Evolutionary conservation across 1,284 basidiomycete species (phyloP), one percentile per base, ranked within the genome.

Genomic region (Rhodotorula sp.): DNA sequence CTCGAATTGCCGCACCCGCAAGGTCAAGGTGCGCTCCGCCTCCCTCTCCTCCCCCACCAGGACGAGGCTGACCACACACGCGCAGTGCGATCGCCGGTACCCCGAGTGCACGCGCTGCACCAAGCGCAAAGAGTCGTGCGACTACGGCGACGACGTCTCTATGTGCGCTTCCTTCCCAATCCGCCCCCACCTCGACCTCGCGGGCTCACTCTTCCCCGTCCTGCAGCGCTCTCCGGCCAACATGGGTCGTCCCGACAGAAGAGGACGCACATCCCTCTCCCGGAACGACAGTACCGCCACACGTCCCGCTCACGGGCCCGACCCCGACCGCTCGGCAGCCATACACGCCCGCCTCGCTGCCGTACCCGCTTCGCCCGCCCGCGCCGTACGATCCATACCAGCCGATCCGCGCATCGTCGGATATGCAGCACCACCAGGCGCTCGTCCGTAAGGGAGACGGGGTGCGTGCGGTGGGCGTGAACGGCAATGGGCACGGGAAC

Each of bases 111-210:
- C 70, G 12, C 53, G 70, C n/a, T 74, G 66, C 34, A 37, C 55
- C 55, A 72, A 72, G 61, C 64, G 73, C 3, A 69, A 59, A 27
- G 73, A 75, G 54, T 5, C 8, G 13, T 75, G 73, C 50, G 73
- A 75, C 21, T 75, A 70, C 41, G 68, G 68, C 22, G 66, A 72
- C 17, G 73, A 72, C 10, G 63, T 75, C 13, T 63, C 71, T 1
- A 61, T 75, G 73, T 74, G 29, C 29, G 70, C 10, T 15, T 27
- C 21, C 27, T 1, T 41, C 46, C 32, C 27, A 36, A 12, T 15
- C 27, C 21, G 15, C 59, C 27, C 3, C 41, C 41, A 32, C 37
- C 19, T 44, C 4, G 15, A n/a, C 12, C 41, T 1, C n/a, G 10
- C 25, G 32, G 13, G 44, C 37, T 50, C 9, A 50, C 46, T 44